Evolutionary conservation across 345 rosid genomes (phyloP), one percentile per base, ranked within the genome.

Genomic region (Salix koriyanagi): DNA sequence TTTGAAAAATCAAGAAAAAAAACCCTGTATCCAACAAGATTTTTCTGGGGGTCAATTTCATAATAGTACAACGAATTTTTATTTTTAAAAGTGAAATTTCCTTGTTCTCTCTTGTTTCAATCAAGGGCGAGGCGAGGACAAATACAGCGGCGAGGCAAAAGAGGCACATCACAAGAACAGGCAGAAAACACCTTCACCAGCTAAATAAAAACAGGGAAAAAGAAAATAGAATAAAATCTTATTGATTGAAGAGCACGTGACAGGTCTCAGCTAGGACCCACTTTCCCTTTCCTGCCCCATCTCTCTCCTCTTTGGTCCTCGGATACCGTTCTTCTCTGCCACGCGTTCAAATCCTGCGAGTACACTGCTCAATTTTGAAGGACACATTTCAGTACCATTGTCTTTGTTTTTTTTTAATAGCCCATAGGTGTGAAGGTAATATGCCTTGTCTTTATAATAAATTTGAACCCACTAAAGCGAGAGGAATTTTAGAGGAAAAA

Each of bases 181-280:
- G 9, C 21, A 65, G 68, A 9, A 21, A 68, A 39, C 28, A 54
- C 74, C 74, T 71, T 13, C 65, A 19, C 74, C 74, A 32, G 74
- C 13, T 69, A 18, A 12, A n/a, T 13, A 44, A 50, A 6, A 19
- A 41, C 12, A 50, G 7, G 23, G n/a, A 18, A 37, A 37, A 67
- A 39, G 11, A 15, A 28, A 48, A 70, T 0, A 28, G 73, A 70
- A 70, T 48, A 34, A 32, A 54, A 34, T 18, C 26, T 1, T 0
- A 19, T 4, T 0, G 15, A 19, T 5, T 42, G 19, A 14, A 26
- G 21, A 26, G 7, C 73, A n/a, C 36, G 13, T 25, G 73, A 48
- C 30, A 12, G 68, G 1, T 6, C 7, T 2, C 0, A 21, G 9
- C 4, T 23, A 61, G 23, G 65, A 7, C 23, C 65, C 37, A 34